These are phyloP conservation scores for Sphagnum contortum DNA, from an alignment of 225 moss, liverwort and hornwort genomes.

Conservation along the genomic window DNA sequence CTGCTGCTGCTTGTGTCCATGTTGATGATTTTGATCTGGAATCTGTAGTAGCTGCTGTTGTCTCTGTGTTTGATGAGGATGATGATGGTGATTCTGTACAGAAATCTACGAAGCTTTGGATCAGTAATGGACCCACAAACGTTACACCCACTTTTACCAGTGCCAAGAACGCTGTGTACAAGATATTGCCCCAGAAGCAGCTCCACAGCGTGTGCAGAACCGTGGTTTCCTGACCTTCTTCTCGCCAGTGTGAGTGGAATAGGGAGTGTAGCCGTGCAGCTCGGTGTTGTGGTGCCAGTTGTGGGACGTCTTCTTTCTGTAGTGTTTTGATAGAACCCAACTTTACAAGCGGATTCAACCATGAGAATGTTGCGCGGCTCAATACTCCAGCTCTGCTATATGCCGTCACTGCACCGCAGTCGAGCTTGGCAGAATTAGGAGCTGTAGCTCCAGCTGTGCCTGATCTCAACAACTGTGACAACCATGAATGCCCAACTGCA, in stretches of 20 bases:
- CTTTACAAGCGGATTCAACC: constrained; percentile 48
- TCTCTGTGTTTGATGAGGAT: no score
- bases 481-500: no score
- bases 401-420: constrained; percentile 14
- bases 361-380: constrained; percentile 36
- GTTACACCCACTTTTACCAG: constrained; percentile 48
- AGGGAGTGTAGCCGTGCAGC: constrained; percentile 35
- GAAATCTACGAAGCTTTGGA: constrained; percentile 64
- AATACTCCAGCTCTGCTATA: constrained; percentile 53
- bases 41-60: no score
- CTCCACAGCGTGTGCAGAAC: constrained; percentile 35
- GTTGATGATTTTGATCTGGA: no score
- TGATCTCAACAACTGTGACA: no score
- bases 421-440: no score
- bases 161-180: constrained; percentile 16
- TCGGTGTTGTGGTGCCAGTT: constrained; percentile 40
- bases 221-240: constrained; percentile 29
- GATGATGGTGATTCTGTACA: constrained; percentile 22
- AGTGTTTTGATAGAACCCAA: constrained; percentile 27
- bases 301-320: constrained; percentile 53
- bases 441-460: no score
- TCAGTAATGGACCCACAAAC: constrained; percentile 69
- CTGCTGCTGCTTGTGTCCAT: no score
- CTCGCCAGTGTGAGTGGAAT: constrained; percentile 64
- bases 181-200: constrained; percentile 57